Evolutionary conservation across 2,329 filamentous ascomycete species (phyloP).

Genomic region (Exophiala sp.): DNA sequence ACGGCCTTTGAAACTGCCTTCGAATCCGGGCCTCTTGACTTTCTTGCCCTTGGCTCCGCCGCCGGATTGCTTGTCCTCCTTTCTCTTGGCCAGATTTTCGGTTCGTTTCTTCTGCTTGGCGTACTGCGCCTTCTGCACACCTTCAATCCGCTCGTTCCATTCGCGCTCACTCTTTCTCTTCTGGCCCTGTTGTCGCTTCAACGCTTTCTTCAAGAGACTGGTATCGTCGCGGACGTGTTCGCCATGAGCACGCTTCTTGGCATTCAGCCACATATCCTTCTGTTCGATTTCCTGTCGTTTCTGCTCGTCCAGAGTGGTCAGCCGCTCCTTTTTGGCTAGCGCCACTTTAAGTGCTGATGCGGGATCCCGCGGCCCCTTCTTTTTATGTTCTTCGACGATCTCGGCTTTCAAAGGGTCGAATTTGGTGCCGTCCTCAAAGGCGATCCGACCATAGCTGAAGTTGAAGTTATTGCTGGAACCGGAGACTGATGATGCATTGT

Average conservation of each 20-base stretch:
- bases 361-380: slow-evolving; percentile 76
- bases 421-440: slow-evolving; percentile 78
- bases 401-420: slow-evolving; percentile 63
- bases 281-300: slow-evolving; percentile 84
- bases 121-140: slow-evolving; percentile 68
- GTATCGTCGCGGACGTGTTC: slow-evolving; percentile 86
- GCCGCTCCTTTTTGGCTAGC: slow-evolving; percentile 76
- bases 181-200: slow-evolving; percentile 83
- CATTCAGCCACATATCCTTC: slow-evolving; percentile 91
- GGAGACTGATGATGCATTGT: slow-evolving; percentile 6
- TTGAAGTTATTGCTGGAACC: slow-evolving; percentile 61
- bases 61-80: slow-evolving; percentile 65
- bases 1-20: slow-evolving; percentile 60
- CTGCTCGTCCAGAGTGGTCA: slow-evolving; percentile 66
- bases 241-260: slow-evolving; percentile 80
- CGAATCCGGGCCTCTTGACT: slow-evolving; percentile 60
- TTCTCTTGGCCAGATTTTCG: slow-evolving; percentile 67
- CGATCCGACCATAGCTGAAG: slow-evolving; percentile 86
- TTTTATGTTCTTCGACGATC: slow-evolving; percentile 56
- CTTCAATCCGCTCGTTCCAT: slow-evolving; percentile 68
- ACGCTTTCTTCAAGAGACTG: slow-evolving; percentile 79
- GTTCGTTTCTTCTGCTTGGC: slow-evolving; percentile 77
- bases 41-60: slow-evolving; percentile 45
- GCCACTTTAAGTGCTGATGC: slow-evolving; percentile 79
- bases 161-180: slow-evolving; percentile 91